Evolutionary conservation across 2,329 filamentous ascomycete species (phyloP), one percentile per base, ranked within the genome.

Genomic region (Canariomyces notabilis): DNA sequence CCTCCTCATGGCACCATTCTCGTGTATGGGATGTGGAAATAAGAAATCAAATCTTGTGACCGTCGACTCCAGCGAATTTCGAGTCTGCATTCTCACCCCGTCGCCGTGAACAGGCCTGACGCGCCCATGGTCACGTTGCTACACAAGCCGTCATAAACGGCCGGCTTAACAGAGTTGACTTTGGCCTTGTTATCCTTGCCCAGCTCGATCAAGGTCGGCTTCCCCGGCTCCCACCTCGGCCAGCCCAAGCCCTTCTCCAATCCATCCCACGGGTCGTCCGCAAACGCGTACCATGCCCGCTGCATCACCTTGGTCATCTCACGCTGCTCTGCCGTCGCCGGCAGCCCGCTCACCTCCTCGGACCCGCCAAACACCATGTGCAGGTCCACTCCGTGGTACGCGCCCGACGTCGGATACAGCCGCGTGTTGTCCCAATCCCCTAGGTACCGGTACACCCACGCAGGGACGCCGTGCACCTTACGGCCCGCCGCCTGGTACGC

Each of bases 391-490:
- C 70, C 74, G 40, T 77, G 74, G 50, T 75, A 77, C 0, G 72
- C 70, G 4, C 71, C 70, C 33, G 69, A 73, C 5, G 61, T 64
- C 0, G 64, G 62, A 44, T 69, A 73, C 19, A 76, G 59, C 0
- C 70, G 62, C 1, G 69, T 68, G 46, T 74, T 76, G 22, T 68
- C 52, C 69, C 71, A 77, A 52, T 76, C 71, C 16, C 66, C 73
- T 40, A 71, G 64, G 54, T 74, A 77, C 22, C 72, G 69, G 37
- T 69, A 74, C 3, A 63, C 63, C 68, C 70, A 77, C 7, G 67
- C 57, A 0, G 69, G 61, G 2, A 73, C 62, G 5, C 57, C 61
- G 18, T 67, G 53, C 0, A 45, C 37, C 1, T 54, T 55, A 6
- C 70, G 67, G 1, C 64, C 64, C 2, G 53, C 47, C 4, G 65